Evolutionary conservation across 805 yeast genomes (phyloP).

Genomic region (Cyberlindnera petersonii): DNA sequence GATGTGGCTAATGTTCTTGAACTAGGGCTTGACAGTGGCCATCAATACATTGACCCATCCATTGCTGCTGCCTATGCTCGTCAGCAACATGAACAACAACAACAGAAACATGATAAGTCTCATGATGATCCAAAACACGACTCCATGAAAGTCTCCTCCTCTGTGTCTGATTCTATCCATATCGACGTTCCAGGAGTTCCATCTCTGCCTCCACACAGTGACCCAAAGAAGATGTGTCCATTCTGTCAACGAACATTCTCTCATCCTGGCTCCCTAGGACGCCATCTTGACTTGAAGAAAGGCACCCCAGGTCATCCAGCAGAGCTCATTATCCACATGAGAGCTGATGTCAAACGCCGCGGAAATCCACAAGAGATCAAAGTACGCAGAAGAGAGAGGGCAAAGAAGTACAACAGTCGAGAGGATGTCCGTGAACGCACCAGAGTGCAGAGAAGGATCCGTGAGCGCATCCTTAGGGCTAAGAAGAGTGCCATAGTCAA

Average conservation of each 20-base stretch:
- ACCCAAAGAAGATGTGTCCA: slow-evolving; percentile 37
- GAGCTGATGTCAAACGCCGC: slow-evolving; percentile 48
- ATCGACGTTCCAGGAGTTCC: slow-evolving; percentile 20
- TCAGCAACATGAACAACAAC: slow-evolving; percentile 4
- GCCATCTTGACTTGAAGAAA: slow-evolving; percentile 54
- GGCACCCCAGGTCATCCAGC: slow-evolving; percentile 51
- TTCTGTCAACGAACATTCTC: slow-evolving; percentile 53
- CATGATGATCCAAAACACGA: no score
- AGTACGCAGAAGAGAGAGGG: slow-evolving; percentile 37
- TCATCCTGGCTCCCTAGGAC: slow-evolving; percentile 55
- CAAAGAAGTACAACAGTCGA: slow-evolving; percentile 43
- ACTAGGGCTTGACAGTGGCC: slow-evolving; percentile 3
- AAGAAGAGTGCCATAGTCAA: slow-evolving; percentile 32
- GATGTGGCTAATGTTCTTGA: slow-evolving; percentile 10
- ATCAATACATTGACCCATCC: slow-evolving; percentile 8
- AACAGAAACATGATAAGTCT: not conserved
- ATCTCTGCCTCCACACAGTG: slow-evolving; percentile 29
- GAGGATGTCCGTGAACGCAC: slow-evolving; percentile 46
- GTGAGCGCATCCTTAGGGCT: slow-evolving; percentile 41
- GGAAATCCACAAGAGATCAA: slow-evolving; percentile 43
- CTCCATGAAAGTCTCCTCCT: no score
- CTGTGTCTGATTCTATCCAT: slow-evolving; percentile 10
- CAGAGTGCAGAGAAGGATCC: slow-evolving; percentile 39
- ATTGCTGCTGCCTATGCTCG: not conserved
- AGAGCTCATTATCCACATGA: slow-evolving; percentile 40